These are phyloP conservation scores for Mortierella sp. DNA, from an alignment of 371 early-diverging fungal genomes.

Conservation along the genomic window DNA sequence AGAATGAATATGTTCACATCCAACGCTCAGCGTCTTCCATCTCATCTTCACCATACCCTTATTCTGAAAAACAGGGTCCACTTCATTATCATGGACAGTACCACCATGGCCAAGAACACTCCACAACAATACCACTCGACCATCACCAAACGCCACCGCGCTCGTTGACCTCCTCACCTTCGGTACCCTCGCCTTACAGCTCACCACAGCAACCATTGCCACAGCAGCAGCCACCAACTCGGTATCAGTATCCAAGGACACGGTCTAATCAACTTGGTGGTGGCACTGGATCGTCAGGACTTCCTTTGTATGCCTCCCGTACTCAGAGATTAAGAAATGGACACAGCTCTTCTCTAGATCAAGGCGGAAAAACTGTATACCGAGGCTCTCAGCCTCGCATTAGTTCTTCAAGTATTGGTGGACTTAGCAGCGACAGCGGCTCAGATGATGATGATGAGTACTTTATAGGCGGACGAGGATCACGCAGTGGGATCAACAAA, in stretches of 20 bases:
- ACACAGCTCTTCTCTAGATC: constrained; percentile 40
- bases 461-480: constrained; percentile 32
- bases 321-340: constrained; percentile 53
- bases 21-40: constrained; percentile 9
- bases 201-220: constrained; percentile 28
- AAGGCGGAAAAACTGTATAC: constrained; percentile 39
- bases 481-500: constrained; percentile 19
- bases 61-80: constrained; percentile 23
- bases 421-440: constrained; percentile 31
- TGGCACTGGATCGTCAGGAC: constrained; percentile 15
- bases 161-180: constrained; percentile 34
- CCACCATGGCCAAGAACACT: not conserved
- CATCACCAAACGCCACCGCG: constrained; percentile 20
- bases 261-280: constrained; percentile 36
- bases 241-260: constrained; percentile 57
- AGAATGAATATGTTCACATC: constrained; percentile 43
- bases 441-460: constrained; percentile 19
- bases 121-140: constrained; percentile 19
- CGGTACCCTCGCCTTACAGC: constrained; percentile 20
- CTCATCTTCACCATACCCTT: not conserved
- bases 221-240: constrained; percentile 40
- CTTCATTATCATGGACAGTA: not conserved
- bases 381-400: constrained; percentile 32
- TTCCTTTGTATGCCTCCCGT: constrained; percentile 48
- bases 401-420: constrained; percentile 32